phyloP scores from a whole-genome alignment of 345 rosid genomes.

The Hibiscus syriacus region DNA sequence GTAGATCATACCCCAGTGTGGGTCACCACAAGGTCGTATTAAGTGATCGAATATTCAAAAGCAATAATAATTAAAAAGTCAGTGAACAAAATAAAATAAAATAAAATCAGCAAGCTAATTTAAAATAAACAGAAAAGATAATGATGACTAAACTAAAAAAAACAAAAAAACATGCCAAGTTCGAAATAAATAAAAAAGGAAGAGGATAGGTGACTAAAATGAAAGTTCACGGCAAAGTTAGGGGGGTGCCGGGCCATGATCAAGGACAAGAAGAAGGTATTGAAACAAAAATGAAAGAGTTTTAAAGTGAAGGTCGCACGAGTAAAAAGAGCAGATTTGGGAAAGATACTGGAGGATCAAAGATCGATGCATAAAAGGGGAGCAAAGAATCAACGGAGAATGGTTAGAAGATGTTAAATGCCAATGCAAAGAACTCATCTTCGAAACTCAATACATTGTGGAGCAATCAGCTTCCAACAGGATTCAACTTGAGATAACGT shows the following conservation, averaged over 20 bases:
- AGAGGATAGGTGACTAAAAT: too few species aligned
- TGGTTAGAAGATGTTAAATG: not conserved
- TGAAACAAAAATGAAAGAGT: not conserved
- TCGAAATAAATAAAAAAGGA: too few species aligned
- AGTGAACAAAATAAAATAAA: too few species aligned
- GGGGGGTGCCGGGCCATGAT: not conserved
- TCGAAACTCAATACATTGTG: not conserved
- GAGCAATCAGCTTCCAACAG: not conserved
- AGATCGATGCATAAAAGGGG: not conserved
- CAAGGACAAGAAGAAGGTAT: not conserved
- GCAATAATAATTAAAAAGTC: too few species aligned
- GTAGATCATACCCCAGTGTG: too few species aligned
- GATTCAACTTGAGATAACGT: not conserved
- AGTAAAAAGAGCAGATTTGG: not conserved
- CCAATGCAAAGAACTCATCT: not conserved
- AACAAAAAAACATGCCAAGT: too few species aligned
- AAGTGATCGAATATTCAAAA: too few species aligned
- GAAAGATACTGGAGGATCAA: slow-evolving; percentile 2
- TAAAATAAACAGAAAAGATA: too few species aligned
- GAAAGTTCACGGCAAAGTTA: too few species aligned
- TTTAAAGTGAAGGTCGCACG: not conserved
- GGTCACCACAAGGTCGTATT: too few species aligned
- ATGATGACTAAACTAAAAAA: too few species aligned
- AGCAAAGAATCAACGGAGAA: not conserved
- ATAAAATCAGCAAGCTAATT: too few species aligned